phyloP scores from a whole-genome alignment of 2,329 filamentous ascomycete genomes.

The Nemania sp. region DNA sequence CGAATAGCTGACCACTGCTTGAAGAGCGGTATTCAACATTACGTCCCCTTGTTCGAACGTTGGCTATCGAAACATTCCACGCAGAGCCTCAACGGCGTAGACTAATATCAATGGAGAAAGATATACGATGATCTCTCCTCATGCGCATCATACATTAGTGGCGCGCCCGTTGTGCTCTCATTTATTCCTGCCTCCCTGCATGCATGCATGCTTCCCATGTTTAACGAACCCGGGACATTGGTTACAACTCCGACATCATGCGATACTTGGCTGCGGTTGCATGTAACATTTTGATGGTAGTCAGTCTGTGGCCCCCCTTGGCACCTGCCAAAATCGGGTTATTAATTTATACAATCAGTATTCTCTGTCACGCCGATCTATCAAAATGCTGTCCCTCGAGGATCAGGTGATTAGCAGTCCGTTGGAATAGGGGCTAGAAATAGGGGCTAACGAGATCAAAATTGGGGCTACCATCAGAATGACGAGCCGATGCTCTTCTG shows the following conservation, averaged over 20 bases:
- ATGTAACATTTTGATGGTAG: background rate
- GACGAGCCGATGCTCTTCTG: too few relatives aligned
- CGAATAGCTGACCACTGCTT: too few relatives aligned
- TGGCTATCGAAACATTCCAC: background rate
- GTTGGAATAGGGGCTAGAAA: too few relatives aligned
- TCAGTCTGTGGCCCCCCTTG: too few relatives aligned
- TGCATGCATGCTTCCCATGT: background rate
- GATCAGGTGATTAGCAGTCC: too few relatives aligned
- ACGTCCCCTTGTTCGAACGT: background rate
- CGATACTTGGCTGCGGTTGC: background rate
- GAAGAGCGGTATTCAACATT: background rate
- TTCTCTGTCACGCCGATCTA: too few relatives aligned
- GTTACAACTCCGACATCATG: background rate
- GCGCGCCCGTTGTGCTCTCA: background rate
- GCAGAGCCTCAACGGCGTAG: conserved; percentile 23
- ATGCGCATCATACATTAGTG: conserved; percentile 12
- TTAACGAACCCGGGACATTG: background rate
- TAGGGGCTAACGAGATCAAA: too few relatives aligned
- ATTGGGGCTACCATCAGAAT: too few relatives aligned
- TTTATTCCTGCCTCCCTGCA: background rate
- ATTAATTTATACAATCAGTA: too few relatives aligned
- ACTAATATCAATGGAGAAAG: conserved; percentile 2
- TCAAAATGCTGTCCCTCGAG: too few relatives aligned
- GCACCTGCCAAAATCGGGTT: too few relatives aligned
- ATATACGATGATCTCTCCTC: conserved; percentile 1